Evolutionary conservation across 1,139 yeast genomes (phyloP).

Genomic region (Magnusiomyces suaveolens): DNA sequence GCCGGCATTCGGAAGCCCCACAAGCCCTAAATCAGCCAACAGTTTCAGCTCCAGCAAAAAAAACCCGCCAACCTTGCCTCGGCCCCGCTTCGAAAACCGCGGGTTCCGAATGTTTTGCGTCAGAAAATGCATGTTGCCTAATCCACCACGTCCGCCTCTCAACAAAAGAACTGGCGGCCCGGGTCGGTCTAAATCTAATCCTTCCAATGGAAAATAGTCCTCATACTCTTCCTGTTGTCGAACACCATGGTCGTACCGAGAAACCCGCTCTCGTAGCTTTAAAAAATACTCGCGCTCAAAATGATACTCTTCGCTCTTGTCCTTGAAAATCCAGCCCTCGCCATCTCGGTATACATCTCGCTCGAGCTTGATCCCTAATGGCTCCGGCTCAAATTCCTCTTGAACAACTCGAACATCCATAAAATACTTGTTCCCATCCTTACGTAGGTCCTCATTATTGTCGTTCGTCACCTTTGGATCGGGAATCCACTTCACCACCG

Average conservation of each 20-base stretch:
- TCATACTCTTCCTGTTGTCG: slow-evolving; percentile 48
- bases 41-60: slow-evolving; percentile 77
- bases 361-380: slow-evolving; percentile 36
- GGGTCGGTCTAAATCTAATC: slow-evolving; percentile 62
- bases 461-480: slow-evolving; percentile 41
- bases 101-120: slow-evolving; percentile 83
- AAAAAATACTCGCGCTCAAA: slow-evolving; percentile 52
- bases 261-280: slow-evolving; percentile 53
- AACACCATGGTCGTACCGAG: slow-evolving; percentile 52
- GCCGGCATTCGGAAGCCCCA: slow-evolving; percentile 95
- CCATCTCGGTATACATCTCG: slow-evolving; percentile 57
- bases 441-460: background rate
- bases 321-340: slow-evolving; percentile 78
- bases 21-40: slow-evolving; percentile 86
- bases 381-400: slow-evolving; percentile 9
- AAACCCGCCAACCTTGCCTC: slow-evolving; percentile 54
- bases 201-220: slow-evolving; percentile 70
- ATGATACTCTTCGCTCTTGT: slow-evolving; percentile 64
- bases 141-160: slow-evolving; percentile 85
- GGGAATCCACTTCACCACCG: slow-evolving; percentile 78
- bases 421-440: slow-evolving; percentile 6
- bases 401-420: slow-evolving; percentile 13
- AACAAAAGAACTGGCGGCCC: slow-evolving; percentile 63
- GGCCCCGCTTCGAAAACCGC: slow-evolving; percentile 71
- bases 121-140: slow-evolving; percentile 92